A percentile compares a stretch with the other conserved stretches of the same genome.
Conservation (phyloP, 495 filamentous ascomycete species). For the Halenospora varia region DNA sequence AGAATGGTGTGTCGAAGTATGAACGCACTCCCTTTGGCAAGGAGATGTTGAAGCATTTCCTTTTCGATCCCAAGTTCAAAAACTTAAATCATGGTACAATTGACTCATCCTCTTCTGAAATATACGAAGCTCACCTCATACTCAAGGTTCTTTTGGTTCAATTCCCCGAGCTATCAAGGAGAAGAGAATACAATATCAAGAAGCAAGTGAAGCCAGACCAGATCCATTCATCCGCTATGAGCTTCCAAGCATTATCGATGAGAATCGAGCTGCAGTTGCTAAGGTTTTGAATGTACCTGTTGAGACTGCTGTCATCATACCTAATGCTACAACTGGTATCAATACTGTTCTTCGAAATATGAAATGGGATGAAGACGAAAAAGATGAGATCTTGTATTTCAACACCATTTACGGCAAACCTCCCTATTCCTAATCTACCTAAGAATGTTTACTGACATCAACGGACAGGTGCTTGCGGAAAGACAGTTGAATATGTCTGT, state of each 20-base stretch:
- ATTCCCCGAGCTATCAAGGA: constrained; percentile 58
- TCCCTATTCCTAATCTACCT: background rate
- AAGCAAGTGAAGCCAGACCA: constrained; percentile 56
- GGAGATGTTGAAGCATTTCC: constrained; percentile 64
- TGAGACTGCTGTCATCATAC: constrained; percentile 68
- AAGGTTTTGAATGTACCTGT: constrained; percentile 55
- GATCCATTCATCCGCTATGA: constrained; percentile 70
- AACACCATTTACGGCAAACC: constrained; percentile 11
- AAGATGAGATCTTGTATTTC: constrained; percentile 66
- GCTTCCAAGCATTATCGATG: constrained; percentile 53
- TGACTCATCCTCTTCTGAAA: background rate
- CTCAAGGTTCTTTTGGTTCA: constrained; percentile 72
- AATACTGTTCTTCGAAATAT: constrained; percentile 78
- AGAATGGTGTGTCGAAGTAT: background rate
- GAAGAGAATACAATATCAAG: constrained; percentile 54
- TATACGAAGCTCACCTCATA: background rate
- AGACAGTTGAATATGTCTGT: constrained; percentile 61
- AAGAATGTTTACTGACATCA: constrained; percentile 30
- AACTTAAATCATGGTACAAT: constrained; percentile 78
- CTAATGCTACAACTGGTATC: constrained; percentile 77
- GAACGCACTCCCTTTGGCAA: constrained; percentile 22
- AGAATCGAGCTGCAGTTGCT: constrained; percentile 61
- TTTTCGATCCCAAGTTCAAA: constrained; percentile 60
- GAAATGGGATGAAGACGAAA: constrained; percentile 40
- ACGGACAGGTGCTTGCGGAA: constrained; percentile 58